These are phyloP conservation scores for Avena atlantica DNA, from an alignment of 176 grass and related monocot species.

Conservation along the genomic window DNA sequence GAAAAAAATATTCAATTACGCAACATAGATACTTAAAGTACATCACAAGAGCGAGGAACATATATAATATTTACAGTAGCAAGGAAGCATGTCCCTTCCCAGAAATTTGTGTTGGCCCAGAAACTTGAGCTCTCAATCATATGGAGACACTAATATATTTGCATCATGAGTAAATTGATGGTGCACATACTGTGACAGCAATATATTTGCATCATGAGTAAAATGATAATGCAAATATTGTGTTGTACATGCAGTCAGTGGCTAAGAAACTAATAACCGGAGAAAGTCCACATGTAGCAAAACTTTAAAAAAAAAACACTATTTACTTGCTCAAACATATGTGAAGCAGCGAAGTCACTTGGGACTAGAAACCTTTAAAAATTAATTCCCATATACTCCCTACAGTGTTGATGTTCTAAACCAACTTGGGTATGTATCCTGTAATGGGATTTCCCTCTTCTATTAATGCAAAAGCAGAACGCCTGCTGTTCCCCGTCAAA, in stretches of 20 bases:
- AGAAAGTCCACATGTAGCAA: neutral
- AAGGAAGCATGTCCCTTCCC: constrained; percentile 22
- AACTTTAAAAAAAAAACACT: constrained; percentile 26
- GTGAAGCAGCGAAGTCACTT: neutral
- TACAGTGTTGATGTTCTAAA: neutral
- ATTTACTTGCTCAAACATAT: neutral
- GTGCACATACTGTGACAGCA: neutral
- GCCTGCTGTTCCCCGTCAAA: too few relatives aligned
- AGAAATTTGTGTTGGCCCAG: neutral
- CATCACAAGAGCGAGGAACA: neutral
- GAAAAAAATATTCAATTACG: constrained; percentile 19
- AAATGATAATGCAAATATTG: neutral
- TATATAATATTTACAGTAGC: neutral
- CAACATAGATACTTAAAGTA: neutral
- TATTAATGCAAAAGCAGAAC: too few relatives aligned
- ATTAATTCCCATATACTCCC: neutral
- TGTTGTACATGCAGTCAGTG: neutral
- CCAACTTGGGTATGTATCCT: too few relatives aligned
- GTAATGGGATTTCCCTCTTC: too few relatives aligned
- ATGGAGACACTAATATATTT: neutral
- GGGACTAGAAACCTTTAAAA: constrained; percentile 25
- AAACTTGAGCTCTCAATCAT: neutral
- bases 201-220: neutral
- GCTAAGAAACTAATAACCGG: constrained; percentile 6
- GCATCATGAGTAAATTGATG: neutral